These are phyloP conservation scores for Trichosporon faecale DNA, from an alignment of 1,284 basidiomycete species.

Conservation along the genomic window DNA sequence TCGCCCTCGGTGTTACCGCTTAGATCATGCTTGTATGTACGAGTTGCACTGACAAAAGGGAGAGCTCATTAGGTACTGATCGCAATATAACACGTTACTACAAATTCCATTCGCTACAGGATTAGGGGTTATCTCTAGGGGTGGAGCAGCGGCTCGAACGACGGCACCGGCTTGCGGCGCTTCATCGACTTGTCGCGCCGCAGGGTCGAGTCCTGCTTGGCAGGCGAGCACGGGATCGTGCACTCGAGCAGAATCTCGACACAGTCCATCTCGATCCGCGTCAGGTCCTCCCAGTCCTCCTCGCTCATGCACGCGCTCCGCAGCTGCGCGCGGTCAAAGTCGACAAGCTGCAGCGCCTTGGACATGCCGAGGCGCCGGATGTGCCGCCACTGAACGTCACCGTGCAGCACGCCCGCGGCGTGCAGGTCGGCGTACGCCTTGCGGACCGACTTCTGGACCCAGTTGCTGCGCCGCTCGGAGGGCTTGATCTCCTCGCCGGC, in stretches of 20 bases:
- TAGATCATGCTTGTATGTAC: not conserved
- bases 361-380: conserved; percentile 2
- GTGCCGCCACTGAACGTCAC: conserved; percentile 18
- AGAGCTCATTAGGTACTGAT: not conserved
- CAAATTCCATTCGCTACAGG: no score
- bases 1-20: conserved; percentile 49
- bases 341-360: conserved; percentile 8
- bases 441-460: conserved; percentile 9
- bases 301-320: not conserved
- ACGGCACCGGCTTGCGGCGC: not conserved
- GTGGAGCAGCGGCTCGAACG: not conserved
- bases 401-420: conserved; percentile 18
- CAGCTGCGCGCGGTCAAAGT: conserved; percentile 9
- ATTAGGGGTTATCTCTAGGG: not conserved
- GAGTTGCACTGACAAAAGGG: not conserved
- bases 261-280: not conserved
- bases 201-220: not conserved
- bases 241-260: not conserved
- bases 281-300: not conserved
- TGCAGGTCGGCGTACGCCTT: conserved; percentile 14
- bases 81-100: not conserved
- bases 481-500: conserved; percentile 11
- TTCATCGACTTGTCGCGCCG: not conserved
- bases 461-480: not conserved
- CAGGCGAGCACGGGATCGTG: not conserved